Conservation (phyloP, 2,329 filamentous ascomycete species). For the Drechslerella dactyloides region DNA sequence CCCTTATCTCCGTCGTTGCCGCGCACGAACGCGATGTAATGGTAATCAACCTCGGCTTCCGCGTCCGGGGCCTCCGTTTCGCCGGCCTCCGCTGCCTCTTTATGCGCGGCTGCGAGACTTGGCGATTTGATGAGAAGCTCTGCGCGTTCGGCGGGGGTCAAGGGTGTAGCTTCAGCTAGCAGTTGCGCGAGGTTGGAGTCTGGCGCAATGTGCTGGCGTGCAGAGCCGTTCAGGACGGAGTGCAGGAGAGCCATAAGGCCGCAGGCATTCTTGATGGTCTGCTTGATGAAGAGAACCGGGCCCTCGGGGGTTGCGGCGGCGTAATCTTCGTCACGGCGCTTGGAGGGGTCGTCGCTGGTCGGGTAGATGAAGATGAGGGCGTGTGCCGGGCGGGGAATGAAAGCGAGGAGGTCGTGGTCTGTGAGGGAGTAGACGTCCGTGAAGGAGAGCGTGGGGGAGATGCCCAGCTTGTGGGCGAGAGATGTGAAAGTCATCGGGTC, state of each 20-base stretch:
- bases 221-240: conserved; percentile 75
- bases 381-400: conserved; percentile 85
- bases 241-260: conserved; percentile 89
- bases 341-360: conserved; percentile 63
- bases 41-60: conserved; percentile 83
- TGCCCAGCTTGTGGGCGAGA: conserved; percentile 81
- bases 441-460: conserved; percentile 76
- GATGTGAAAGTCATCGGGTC: conserved; percentile 84
- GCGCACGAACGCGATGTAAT: conserved; percentile 96
- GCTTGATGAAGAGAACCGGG: conserved; percentile 89
- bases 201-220: conserved; percentile 66
- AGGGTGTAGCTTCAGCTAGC: conserved; percentile 71
- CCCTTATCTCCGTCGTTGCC: conserved; percentile 64
- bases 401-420: conserved; percentile 80
- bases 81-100: conserved; percentile 74
- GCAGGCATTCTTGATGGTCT: conserved; percentile 93
- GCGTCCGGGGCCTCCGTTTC: conserved; percentile 80
- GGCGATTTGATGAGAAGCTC: conserved; percentile 77
- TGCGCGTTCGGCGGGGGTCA: conserved; percentile 71
- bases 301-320: conserved; percentile 65
- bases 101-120: conserved; percentile 78
- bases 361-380: conserved; percentile 93
- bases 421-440: conserved; percentile 92
- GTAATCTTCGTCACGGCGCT: conserved; percentile 53
- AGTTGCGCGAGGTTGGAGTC: conserved; percentile 69